Evolutionary conservation across 2,329 filamentous ascomycete genomes (phyloP).

Genomic region (Ophiostoma ips): DNA sequence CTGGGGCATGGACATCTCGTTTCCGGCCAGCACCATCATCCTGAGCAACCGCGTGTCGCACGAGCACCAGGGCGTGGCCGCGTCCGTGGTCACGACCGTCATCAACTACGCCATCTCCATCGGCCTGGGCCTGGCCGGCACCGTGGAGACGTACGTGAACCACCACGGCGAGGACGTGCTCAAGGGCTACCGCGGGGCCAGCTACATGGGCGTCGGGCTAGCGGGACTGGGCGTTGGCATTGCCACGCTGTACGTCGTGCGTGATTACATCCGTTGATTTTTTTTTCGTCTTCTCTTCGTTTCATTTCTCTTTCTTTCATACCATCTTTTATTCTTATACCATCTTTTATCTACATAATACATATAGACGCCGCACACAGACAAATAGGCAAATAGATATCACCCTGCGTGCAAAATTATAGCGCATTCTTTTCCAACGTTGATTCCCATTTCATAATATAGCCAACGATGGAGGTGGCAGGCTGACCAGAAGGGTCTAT

Average conservation of each 20-base stretch:
- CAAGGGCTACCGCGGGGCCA: constrained; percentile 22
- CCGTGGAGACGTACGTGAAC: constrained; percentile 35
- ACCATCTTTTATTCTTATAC: neutral
- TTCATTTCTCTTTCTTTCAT: neutral
- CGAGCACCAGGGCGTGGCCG: constrained; percentile 32
- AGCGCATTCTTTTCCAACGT: no score
- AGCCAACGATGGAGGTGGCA: no score
- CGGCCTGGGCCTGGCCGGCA: constrained; percentile 52
- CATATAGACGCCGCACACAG: no score
- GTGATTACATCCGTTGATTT: neutral
- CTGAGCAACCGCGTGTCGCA: constrained; percentile 36
- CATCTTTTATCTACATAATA: no score
- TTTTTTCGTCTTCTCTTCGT: neutral
- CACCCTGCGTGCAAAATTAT: no score
- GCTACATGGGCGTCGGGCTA: constrained; percentile 27
- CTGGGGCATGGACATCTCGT: constrained; percentile 52
- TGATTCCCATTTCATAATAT: no score
- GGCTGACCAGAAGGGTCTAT: no score
- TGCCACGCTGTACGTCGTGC: constrained; percentile 8
- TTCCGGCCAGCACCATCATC: constrained; percentile 46
- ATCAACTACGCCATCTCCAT: constrained; percentile 56
- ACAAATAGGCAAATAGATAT: no score
- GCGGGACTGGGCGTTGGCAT: constrained; percentile 19
- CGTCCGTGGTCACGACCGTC: constrained; percentile 45
- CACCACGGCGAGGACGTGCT: constrained; percentile 17